phyloP scores from a whole-genome alignment of 768 basidiomycete species.

The Hebeloma cylindrosporum region DNA sequence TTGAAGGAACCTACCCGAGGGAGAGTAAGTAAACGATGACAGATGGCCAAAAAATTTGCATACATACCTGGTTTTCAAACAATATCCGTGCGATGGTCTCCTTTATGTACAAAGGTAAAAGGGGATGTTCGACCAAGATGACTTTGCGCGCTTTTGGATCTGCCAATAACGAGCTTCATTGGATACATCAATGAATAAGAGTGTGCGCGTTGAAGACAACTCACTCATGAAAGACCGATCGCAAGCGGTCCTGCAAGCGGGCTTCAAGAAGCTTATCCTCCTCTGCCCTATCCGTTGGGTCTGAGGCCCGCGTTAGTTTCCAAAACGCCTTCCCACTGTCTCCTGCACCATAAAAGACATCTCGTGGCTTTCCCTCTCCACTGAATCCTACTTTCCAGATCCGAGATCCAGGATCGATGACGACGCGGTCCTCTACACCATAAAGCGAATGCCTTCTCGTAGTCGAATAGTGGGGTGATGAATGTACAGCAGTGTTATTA shows the following conservation, averaged over 20 bases:
- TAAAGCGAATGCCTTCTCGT: slow-evolving; percentile 91
- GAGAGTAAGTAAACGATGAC: not conserved
- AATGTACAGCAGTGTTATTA: slow-evolving; percentile 52
- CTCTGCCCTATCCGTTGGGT: slow-evolving; percentile 61
- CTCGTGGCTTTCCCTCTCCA: slow-evolving; percentile 88
- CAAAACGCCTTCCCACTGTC: slow-evolving; percentile 51
- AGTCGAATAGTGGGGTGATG: slow-evolving; percentile 83
- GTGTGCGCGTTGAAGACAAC: slow-evolving; percentile 24
- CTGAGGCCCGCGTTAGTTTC: slow-evolving; percentile 56
- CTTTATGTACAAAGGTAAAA: slow-evolving; percentile 85
- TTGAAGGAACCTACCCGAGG: slow-evolving; percentile 74
- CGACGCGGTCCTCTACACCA: slow-evolving; percentile 92
- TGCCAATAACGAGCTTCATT: slow-evolving; percentile 78
- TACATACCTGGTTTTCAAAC: slow-evolving; percentile 84
- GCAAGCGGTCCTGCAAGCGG: slow-evolving; percentile 63
- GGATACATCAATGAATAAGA: slow-evolving; percentile 20
- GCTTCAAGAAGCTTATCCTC: slow-evolving; percentile 72
- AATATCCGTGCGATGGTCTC: slow-evolving; percentile 82
- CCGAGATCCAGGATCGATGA: slow-evolving; percentile 92
- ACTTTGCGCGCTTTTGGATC: slow-evolving; percentile 96
- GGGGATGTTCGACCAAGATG: slow-evolving; percentile 86
- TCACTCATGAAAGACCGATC: slow-evolving; percentile 85
- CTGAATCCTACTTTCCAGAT: slow-evolving; percentile 99
- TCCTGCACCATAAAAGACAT: slow-evolving; percentile 69
- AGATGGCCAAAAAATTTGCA: not conserved